These are phyloP conservation scores for Colletotrichum chrysophilum DNA, from an alignment of 2,329 filamentous ascomycete species.

Conservation along the genomic window DNA sequence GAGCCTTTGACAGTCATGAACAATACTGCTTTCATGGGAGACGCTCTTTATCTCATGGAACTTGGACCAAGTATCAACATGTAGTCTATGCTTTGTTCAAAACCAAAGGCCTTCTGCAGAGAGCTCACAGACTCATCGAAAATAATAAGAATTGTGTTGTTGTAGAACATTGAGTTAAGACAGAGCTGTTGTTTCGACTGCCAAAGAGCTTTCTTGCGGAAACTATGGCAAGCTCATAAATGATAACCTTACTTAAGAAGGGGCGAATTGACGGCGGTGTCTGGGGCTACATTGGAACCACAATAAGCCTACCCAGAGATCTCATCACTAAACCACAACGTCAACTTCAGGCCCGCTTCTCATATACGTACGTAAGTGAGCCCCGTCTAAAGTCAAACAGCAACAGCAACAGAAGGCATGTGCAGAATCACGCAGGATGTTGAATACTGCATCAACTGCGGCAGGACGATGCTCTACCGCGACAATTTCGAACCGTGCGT, in stretches of 20 bases:
- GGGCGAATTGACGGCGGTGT: neutral
- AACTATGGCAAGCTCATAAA: neutral
- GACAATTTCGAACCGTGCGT: neutral
- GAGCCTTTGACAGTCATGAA: neutral
- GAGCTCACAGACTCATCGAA: neutral
- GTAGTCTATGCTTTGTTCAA: neutral
- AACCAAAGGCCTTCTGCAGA: neutral
- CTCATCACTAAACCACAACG: neutral
- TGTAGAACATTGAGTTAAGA: neutral
- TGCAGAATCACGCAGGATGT: neutral
- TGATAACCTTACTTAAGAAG: neutral
- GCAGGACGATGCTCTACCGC: neutral
- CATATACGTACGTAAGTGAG: neutral
- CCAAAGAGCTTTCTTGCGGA: neutral
- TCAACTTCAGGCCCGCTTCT: neutral
- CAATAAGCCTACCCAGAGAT: neutral
- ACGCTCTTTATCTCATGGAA: neutral
- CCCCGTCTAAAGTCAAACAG: neutral
- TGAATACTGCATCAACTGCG: neutral
- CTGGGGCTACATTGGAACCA: neutral
- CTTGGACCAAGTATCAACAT: neutral
- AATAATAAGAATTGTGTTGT: neutral
- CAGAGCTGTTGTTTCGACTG: neutral
- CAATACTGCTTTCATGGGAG: neutral
- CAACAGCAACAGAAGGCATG: neutral